These are phyloP conservation scores for Physaria fendleri DNA, from an alignment of 345 rosid genomes.

Conservation along the genomic window DNA sequence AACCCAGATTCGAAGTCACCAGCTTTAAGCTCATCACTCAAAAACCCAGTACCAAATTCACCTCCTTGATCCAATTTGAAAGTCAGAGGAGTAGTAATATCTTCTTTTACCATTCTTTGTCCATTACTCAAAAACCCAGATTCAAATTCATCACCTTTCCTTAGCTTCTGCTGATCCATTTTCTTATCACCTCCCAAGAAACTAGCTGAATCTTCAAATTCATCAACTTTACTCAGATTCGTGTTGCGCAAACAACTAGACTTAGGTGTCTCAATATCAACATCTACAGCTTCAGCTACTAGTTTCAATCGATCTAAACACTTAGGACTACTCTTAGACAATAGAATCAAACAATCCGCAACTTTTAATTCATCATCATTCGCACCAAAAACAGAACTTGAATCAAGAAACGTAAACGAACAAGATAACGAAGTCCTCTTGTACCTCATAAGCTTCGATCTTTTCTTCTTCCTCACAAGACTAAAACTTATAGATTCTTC, in stretches of 20 bases:
- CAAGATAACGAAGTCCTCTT: slow-evolving; percentile 26
- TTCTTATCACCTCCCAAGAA: not conserved
- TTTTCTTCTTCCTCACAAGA: not conserved
- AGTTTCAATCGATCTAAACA: slow-evolving; percentile 20
- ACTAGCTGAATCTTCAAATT: not conserved
- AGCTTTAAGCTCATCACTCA: not conserved
- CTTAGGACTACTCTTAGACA: slow-evolving; percentile 37
- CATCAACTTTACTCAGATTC: slow-evolving; percentile 10
- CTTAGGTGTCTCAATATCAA: slow-evolving; percentile 14
- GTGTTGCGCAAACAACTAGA: slow-evolving; percentile 18
- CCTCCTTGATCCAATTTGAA: not conserved
- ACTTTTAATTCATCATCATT: slow-evolving; percentile 43
- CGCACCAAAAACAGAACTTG: slow-evolving; percentile 28
- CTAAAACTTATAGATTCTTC: not conserved
- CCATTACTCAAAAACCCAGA: not conserved
- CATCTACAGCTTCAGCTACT: slow-evolving; percentile 21
- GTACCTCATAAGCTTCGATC: not conserved
- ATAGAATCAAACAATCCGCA: slow-evolving; percentile 47
- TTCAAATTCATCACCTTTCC: not conserved
- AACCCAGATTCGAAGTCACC: slow-evolving; percentile 1
- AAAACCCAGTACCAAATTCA: not conserved
- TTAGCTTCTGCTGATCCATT: not conserved
- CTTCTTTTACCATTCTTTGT: not conserved
- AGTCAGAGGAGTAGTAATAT: not conserved
- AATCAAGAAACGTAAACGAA: slow-evolving; percentile 38